Conservation (phyloP, 352 stramenopile species). For the Globisporangium spinosum region DNA sequence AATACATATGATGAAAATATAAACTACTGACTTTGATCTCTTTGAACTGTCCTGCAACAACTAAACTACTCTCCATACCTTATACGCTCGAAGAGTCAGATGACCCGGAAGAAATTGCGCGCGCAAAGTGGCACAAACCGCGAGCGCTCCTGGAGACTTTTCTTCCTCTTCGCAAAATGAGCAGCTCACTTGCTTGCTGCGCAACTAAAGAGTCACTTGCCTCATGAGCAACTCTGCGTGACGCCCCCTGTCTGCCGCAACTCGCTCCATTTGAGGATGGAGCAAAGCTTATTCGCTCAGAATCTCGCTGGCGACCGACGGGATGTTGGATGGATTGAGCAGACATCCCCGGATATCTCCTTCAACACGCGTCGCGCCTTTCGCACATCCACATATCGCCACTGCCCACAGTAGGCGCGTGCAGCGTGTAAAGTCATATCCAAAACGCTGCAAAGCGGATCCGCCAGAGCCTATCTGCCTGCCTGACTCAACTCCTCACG, state of each 20-base stretch:
- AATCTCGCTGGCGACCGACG: not conserved
- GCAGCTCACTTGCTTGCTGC: not conserved
- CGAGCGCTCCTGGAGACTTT: slow-evolving; percentile 2
- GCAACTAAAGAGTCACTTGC: not conserved
- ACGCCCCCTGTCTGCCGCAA: slow-evolving; percentile 6
- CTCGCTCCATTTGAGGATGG: slow-evolving; percentile 1
- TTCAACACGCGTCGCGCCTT: not conserved
- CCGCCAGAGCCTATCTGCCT: not conserved
- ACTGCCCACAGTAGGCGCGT: slow-evolving; percentile 3
- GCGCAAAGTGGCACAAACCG: not conserved
- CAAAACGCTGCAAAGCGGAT: not conserved
- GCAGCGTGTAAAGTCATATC: not conserved
- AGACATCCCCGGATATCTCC: not conserved
- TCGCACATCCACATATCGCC: slow-evolving; percentile 7
- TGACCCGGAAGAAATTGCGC: slow-evolving; percentile 10
- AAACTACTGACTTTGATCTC: not conserved
- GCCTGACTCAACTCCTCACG: slow-evolving; percentile 4
- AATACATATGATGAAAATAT: not conserved
- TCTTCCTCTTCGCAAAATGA: not conserved
- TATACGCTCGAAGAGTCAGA: not conserved
- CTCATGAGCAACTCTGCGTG: not conserved
- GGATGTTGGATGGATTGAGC: not conserved
- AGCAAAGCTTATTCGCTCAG: not conserved
- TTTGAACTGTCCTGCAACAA: not conserved
- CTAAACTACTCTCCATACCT: not conserved